Conservation (phyloP, 1,139 yeast species). For the Ogataea hybrid region DNA sequence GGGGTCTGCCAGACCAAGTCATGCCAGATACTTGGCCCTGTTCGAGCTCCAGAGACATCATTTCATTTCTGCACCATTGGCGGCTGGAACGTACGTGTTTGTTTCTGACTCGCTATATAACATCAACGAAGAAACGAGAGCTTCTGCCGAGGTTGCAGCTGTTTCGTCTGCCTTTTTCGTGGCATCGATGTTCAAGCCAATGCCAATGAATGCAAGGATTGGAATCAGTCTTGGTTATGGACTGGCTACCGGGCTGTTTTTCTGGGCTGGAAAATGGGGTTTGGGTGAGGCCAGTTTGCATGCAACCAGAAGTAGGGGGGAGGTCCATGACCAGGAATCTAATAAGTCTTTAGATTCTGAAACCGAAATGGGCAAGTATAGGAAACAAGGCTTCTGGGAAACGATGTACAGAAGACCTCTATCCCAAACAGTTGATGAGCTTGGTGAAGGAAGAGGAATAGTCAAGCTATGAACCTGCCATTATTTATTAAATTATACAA, state of each 20-base stretch:
- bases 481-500: conserved; percentile 4
- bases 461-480: conserved; percentile 25
- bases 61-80: conserved; percentile 32
- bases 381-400: conserved; percentile 78
- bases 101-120: conserved; percentile 31
- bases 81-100: conserved; percentile 31
- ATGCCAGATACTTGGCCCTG: conserved; percentile 30
- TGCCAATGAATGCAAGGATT: conserved; percentile 38
- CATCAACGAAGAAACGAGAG: conserved; percentile 30
- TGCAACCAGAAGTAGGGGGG: conserved; percentile 22
- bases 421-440: conserved; percentile 72
- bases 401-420: conserved; percentile 79
- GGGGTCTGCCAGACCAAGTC: conserved; percentile 36
- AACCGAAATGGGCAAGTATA: conserved; percentile 32
- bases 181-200: conserved; percentile 33
- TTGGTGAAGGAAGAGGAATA: conserved; percentile 68
- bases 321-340: conserved; percentile 27
- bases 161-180: conserved; percentile 45
- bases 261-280: conserved; percentile 45
- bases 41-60: conserved; percentile 31
- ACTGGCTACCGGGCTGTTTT: conserved; percentile 31
- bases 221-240: conserved; percentile 43
- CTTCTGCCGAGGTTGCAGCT: conserved; percentile 47
- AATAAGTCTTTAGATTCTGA: conserved; percentile 35
- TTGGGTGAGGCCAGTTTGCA: conserved; percentile 28